Percentiles rank a stretch among this genome's conserved stretches.
Conservation (phyloP, 345 rosid species). For the Zanthoxylum bungeanum region DNA sequence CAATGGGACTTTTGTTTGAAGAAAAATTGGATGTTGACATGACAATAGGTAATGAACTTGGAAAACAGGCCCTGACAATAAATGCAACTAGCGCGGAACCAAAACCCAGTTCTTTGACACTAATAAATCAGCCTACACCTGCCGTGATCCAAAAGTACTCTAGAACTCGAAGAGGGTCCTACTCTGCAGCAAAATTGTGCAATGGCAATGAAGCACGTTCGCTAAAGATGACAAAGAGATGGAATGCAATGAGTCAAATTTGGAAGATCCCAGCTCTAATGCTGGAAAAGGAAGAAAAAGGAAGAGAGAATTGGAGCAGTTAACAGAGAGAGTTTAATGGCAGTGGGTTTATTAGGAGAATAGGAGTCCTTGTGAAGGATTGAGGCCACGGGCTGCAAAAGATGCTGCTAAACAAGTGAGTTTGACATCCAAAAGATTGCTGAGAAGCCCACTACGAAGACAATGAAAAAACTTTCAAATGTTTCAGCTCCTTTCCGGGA, state of each 20-base stretch:
- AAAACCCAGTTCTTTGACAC: constrained; percentile 12
- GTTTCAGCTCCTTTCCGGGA: constrained; percentile 21
- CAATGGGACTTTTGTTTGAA: constrained; percentile 13
- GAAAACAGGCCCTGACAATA: constrained; percentile 15
- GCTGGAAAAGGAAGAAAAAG: constrained; percentile 47
- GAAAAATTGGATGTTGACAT: constrained; percentile 25
- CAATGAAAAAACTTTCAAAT: constrained; percentile 30
- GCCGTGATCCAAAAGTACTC: constrained; percentile 20
- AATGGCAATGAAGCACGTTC: constrained; percentile 23
- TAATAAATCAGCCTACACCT: constrained; percentile 14
- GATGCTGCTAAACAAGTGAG: constrained; percentile 25
- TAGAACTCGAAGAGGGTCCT: constrained; percentile 31
- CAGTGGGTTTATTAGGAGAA: constrained; percentile 61
- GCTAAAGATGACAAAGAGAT: constrained; percentile 18
- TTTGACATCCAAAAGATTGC: constrained; percentile 18
- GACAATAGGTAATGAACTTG: constrained; percentile 23
- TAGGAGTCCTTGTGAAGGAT: constrained; percentile 98
- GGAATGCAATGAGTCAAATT: constrained; percentile 17
- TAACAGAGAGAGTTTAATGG: constrained; percentile 27
- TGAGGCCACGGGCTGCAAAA: constrained; percentile 72
- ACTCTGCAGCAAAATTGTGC: constrained; percentile 18
- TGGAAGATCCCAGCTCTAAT: constrained; percentile 18
- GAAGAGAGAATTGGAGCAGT: constrained; percentile 45
- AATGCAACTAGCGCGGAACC: constrained; percentile 24
- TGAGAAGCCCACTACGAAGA: constrained; percentile 37